Conservation (phyloP, 202 grass and related monocot genomes). For the Hordeum pubiflorum region DNA sequence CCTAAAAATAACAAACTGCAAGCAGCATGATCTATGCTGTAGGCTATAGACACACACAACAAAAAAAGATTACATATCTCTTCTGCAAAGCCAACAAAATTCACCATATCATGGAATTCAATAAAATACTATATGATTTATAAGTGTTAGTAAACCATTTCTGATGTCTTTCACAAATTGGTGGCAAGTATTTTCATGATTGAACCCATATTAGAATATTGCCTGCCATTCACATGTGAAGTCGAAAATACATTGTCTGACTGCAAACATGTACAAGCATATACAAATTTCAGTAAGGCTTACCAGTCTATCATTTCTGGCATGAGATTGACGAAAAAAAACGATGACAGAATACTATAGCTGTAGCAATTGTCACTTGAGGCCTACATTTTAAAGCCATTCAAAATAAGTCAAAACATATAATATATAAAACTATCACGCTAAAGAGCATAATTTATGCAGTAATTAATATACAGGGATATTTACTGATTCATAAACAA, state of each 20-base stretch:
- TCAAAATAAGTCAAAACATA: neutral
- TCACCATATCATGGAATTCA: neutral
- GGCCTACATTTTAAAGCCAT: constrained; percentile 41
- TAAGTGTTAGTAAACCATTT: neutral
- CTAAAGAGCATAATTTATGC: constrained; percentile 9
- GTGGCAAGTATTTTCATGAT: neutral
- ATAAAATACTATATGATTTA: neutral
- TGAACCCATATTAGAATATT: neutral
- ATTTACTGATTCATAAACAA: neutral
- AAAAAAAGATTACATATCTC: neutral
- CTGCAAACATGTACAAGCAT: neutral
- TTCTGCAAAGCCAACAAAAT: neutral
- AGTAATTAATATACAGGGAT: neutral
- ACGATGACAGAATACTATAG: constrained; percentile 72
- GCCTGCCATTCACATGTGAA: neutral
- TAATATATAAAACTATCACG: neutral
- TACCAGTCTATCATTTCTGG: constrained; percentile 74
- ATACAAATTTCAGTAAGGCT: constrained; percentile 20
- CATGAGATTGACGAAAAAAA: constrained; percentile 82
- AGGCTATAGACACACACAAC: neutral
- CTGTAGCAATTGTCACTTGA: constrained; percentile 78
- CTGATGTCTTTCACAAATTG: neutral
- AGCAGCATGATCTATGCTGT: neutral
- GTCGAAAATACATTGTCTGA: neutral
- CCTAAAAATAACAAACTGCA: too few relatives aligned